phyloP scores from a whole-genome alignment of 345 rosid genomes.

The Pugionium dolabratum region DNA sequence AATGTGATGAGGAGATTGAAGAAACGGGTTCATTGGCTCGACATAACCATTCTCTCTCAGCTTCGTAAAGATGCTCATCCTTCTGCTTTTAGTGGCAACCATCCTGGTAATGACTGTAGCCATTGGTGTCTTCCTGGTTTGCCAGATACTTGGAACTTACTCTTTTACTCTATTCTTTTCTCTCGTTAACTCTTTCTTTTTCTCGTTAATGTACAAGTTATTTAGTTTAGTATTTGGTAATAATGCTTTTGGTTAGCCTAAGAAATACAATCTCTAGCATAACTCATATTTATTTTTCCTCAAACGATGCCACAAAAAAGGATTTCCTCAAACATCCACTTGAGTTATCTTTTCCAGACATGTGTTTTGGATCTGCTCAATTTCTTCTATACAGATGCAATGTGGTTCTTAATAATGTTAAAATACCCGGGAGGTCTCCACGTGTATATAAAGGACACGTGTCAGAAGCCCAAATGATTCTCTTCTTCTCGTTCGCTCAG shows the following conservation, averaged over 20 bases:
- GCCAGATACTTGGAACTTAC: constrained; percentile 90
- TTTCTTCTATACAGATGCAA: too few species aligned
- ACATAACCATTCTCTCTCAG: constrained; percentile 66
- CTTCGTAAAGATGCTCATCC: constrained; percentile 84
- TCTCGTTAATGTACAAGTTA: constrained; percentile 19
- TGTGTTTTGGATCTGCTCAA: too few species aligned
- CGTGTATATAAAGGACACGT: constrained; percentile 25
- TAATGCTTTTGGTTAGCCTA: too few species aligned
- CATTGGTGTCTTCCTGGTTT: constrained; percentile 98
- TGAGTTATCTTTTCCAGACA: too few species aligned
- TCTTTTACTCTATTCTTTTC: constrained; percentile 61
- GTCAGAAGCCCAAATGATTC: not conserved
- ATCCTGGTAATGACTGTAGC: constrained; percentile 62
- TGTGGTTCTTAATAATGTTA: too few species aligned
- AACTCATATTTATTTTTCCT: too few species aligned
- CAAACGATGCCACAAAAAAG: too few species aligned
- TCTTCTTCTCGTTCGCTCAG: constrained; percentile 1
- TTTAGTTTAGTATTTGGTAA: too few species aligned
- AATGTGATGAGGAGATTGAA: constrained; percentile 67
- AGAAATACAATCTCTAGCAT: too few species aligned
- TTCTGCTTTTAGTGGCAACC: constrained; percentile 49
- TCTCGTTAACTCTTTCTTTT: constrained; percentile 31
- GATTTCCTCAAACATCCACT: too few species aligned
- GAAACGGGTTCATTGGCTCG: constrained; percentile 74
- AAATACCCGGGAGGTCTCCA: not conserved